Conservation (phyloP, 305 asterid genomes). For the Lippia alba region DNA sequence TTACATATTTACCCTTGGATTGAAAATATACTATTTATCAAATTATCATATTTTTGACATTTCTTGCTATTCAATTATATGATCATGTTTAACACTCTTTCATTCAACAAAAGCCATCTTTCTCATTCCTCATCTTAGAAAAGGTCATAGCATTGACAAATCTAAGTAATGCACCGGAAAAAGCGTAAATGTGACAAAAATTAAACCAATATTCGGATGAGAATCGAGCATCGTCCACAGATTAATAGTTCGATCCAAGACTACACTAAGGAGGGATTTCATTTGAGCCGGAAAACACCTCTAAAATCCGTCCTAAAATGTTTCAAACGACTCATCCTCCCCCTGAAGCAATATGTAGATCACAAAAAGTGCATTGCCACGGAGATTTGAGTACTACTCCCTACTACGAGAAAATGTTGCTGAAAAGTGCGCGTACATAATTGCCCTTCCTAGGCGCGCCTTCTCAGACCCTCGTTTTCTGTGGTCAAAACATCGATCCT, state of each 20-base stretch:
- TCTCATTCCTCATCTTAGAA: too few relatives aligned
- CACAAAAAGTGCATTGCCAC: conserved; percentile 15
- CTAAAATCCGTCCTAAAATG: conserved; percentile 22
- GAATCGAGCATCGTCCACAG: conserved; percentile 40
- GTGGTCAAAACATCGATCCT: conserved; percentile 56
- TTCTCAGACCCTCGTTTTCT: conserved; percentile 57
- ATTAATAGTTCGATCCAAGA: conserved; percentile 36
- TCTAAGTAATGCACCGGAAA: too few relatives aligned
- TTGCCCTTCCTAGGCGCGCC: conserved; percentile 41
- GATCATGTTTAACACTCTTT: too few relatives aligned
- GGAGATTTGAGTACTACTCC: conserved; percentile 9
- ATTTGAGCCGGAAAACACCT: conserved; percentile 19
- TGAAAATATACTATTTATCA: too few relatives aligned
- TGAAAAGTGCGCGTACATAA: neutral
- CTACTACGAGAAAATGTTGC: conserved; percentile 46
- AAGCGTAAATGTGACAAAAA: conserved; percentile 8
- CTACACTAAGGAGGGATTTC: conserved; percentile 29
- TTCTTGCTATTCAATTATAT: too few relatives aligned
- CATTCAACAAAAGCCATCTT: too few relatives aligned
- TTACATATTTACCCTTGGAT: neutral
- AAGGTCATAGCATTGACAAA: too few relatives aligned
- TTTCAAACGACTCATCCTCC: conserved; percentile 33
- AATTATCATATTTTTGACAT: too few relatives aligned
- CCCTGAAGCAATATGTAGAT: conserved; percentile 21
- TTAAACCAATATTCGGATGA: too few relatives aligned